These are phyloP conservation scores for Cladosporium cucumerinum DNA, from an alignment of 2,329 filamentous ascomycete species.

Conservation along the genomic window DNA sequence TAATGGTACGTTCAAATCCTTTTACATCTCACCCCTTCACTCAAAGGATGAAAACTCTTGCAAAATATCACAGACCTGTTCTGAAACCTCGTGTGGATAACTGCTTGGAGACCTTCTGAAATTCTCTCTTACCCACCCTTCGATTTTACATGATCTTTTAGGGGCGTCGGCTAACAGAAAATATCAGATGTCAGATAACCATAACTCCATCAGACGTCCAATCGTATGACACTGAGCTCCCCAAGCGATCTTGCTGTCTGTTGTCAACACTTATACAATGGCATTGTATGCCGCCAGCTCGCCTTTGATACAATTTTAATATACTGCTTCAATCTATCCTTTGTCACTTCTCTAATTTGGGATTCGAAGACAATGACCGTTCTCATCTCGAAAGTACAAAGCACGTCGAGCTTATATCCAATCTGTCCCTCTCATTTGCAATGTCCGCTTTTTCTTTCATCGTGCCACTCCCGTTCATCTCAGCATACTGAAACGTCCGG, in stretches of 20 bases:
- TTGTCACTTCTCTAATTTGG: neutral
- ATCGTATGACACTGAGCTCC: neutral
- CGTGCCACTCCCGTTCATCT: neutral
- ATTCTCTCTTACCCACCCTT: neutral
- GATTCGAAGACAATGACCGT: neutral
- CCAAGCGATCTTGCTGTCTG: neutral
- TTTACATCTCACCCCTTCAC: neutral
- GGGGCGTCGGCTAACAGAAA: slow-evolving; percentile 4
- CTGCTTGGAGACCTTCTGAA: slow-evolving; percentile 19
- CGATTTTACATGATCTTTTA: neutral
- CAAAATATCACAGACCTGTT: slow-evolving; percentile 19
- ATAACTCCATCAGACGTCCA: neutral
- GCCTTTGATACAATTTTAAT: slow-evolving; percentile 1
- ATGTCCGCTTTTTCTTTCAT: neutral
- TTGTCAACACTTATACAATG: neutral
- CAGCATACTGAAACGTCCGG: slow-evolving; percentile 9
- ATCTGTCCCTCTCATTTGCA: neutral
- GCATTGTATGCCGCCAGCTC: neutral
- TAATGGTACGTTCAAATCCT: slow-evolving; percentile 10
- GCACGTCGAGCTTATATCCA: neutral
- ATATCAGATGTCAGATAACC: neutral
- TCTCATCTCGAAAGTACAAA: neutral
- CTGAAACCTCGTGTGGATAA: slow-evolving; percentile 17
- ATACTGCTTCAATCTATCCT: neutral
- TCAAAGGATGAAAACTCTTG: slow-evolving; percentile 17